phyloP scores from a whole-genome alignment of 2,329 filamentous ascomycete genomes.

The Fusarium piperis region DNA sequence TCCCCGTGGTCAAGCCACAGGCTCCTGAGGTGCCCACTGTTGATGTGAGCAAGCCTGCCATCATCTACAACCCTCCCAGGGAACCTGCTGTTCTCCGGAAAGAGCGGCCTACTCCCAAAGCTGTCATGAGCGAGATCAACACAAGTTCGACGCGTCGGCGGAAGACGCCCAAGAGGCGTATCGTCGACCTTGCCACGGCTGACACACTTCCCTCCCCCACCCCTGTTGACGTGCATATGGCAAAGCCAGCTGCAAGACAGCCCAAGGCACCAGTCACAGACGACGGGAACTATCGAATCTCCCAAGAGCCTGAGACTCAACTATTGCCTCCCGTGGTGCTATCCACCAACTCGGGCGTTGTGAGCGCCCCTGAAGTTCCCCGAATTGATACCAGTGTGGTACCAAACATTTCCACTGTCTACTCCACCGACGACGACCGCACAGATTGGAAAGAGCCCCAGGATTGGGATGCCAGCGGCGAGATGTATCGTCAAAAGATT shows the following conservation, averaged over 20 bases:
- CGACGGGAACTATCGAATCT: conserved; percentile 56
- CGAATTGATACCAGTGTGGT: conserved; percentile 40
- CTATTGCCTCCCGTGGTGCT: conserved; percentile 45
- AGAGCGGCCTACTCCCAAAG: conserved; percentile 63
- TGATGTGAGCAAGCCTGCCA: conserved; percentile 74
- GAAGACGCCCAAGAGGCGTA: conserved; percentile 68
- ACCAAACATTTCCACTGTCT: conserved; percentile 28
- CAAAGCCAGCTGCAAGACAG: conserved; percentile 28
- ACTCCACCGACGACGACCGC: conserved; percentile 20
- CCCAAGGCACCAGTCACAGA: conserved; percentile 34
- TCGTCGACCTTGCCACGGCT: conserved; percentile 70
- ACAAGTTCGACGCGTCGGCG: conserved; percentile 69
- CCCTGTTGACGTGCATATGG: conserved; percentile 43
- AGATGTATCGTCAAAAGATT: conserved; percentile 87
- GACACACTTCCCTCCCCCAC: conserved; percentile 49
- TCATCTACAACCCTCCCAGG: conserved; percentile 62
- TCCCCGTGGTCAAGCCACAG: conserved; percentile 80
- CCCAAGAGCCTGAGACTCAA: conserved; percentile 52
- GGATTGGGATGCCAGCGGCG: conserved; percentile 75
- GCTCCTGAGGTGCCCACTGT: conserved; percentile 70
- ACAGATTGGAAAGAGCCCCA: conserved; percentile 54
- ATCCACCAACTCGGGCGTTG: conserved; percentile 44
- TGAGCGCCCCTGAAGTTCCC: conserved; percentile 37
- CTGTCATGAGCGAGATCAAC: conserved; percentile 67
- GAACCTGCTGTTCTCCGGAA: conserved; percentile 67